Evolutionary conservation across 2,329 filamentous ascomycete genomes (phyloP), one percentile per base, ranked within the genome.

Genomic region (Fusarium concolor): DNA sequence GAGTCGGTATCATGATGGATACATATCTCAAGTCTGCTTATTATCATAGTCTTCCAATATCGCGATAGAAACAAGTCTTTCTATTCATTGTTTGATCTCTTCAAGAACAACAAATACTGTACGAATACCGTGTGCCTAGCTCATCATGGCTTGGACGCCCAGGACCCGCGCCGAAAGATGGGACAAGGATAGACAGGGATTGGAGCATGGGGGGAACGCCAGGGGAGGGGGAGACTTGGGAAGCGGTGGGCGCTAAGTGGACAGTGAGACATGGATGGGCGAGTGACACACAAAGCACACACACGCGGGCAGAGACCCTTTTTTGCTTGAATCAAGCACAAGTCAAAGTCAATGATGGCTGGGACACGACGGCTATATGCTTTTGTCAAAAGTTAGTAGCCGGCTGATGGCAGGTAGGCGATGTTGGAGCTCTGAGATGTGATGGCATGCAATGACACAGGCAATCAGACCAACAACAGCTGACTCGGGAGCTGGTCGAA

Each of bases 201-300:
- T 50, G 61, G 45, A 50, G 46, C 56, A 67, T 69, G 68, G 62
- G 62, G 52, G 54, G 49, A 44, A 28, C 31, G 45, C 52, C 59
- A 58, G 62, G 58, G 66, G 65, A 51, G 59, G 44, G 51, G 15
- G 17, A 14, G 10, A 17, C 29, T 24, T 35, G 22, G 56, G 15
- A 62, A 61, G 65, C 62, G 56, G 66, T 73, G 64, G 71, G 54
- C 71, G 64, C 71, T 73, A 73, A 71, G 70, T 68, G 65, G 64
- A 37, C 51, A 69, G 68, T 71, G 66, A 73, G 71, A 73, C 71
- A 71, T 70, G 68, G 71, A 64, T 72, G 65, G 56, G 62, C 67
- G 60, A 72, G 61, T 67, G 67, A 64, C 62, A 67, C 66, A 67
- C 61, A 55, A 39, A 56, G 12, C 51, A 56, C 41, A 53, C 66